Evolutionary conservation across 768 basidiomycete genomes (phyloP).

Genomic region (Grammothele lineata): DNA sequence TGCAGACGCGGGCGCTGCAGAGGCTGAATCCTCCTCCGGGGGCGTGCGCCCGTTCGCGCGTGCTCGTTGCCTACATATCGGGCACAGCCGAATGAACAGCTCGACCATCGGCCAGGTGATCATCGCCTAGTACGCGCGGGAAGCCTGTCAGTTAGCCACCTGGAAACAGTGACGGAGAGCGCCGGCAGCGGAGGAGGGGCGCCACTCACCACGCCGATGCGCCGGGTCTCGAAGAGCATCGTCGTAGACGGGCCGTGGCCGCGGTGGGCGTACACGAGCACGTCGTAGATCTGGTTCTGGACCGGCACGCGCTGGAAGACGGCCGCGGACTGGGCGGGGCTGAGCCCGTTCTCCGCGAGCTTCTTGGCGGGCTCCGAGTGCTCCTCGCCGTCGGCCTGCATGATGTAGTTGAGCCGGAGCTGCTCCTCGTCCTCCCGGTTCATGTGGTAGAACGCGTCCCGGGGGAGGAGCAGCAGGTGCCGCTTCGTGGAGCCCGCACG

Average conservation of each 20-base stretch:
- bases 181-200: no score
- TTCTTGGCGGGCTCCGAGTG: conserved; percentile 9
- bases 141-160: conserved; percentile 2
- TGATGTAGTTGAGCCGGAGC: conserved; percentile 43
- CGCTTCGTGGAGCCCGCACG: conserved; percentile 56
- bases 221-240: conserved; percentile 53
- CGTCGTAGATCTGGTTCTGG: conserved; percentile 63
- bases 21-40: conserved; percentile 12
- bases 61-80: conserved; percentile 42
- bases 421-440: conserved; percentile 47
- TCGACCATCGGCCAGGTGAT: conserved; percentile 77
- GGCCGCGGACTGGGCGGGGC: conserved; percentile 28
- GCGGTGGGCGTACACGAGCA: conserved; percentile 62
- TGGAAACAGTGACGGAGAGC: no score
- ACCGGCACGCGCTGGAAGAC: conserved; percentile 63
- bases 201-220: conserved; percentile 61
- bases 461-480: conserved; percentile 54
- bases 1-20: background rate
- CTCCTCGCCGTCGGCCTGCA: conserved; percentile 34
- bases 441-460: conserved; percentile 54
- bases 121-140: conserved; percentile 47
- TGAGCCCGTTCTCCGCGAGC: conserved; percentile 21
- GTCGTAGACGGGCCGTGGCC: conserved; percentile 48
- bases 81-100: conserved; percentile 59
- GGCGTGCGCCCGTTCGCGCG: conserved; percentile 7